These are phyloP conservation scores for Globisporangium paddicum DNA, from an alignment of 352 stramenopile genomes.

Conservation along the genomic window DNA sequence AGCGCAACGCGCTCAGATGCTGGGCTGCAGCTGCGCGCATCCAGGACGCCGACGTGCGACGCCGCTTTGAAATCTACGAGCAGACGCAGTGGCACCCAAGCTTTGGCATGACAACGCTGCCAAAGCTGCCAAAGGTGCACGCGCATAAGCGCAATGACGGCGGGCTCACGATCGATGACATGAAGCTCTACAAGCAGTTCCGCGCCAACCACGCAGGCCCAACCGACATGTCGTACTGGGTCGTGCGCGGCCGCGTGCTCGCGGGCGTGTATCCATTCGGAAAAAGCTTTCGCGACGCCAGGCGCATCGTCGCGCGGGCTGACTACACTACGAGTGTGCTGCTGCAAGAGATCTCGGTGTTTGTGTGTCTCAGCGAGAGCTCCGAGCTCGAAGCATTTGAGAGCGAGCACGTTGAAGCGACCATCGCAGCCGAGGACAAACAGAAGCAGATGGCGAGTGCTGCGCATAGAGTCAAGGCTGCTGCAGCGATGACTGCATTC, in stretches of 20 bases:
- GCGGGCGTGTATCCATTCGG: slow-evolving; percentile 50
- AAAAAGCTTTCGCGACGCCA: slow-evolving; percentile 35
- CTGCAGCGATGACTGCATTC: neutral
- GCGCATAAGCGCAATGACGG: slow-evolving; percentile 30
- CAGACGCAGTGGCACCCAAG: slow-evolving; percentile 58
- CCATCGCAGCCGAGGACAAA: neutral
- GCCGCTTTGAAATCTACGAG: slow-evolving; percentile 14
- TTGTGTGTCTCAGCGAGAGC: slow-evolving; percentile 50
- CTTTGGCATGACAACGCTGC: slow-evolving; percentile 47
- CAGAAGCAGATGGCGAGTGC: neutral
- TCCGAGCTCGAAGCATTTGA: slow-evolving; percentile 30
- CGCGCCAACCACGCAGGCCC: slow-evolving; percentile 53
- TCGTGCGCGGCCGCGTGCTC: slow-evolving; percentile 53
- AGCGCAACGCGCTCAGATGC: slow-evolving; percentile 19
- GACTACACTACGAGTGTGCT: slow-evolving; percentile 60
- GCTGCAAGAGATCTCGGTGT: slow-evolving; percentile 57
- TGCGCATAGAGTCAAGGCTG: neutral
- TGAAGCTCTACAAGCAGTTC: slow-evolving; percentile 59
- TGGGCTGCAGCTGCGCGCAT: slow-evolving; percentile 23
- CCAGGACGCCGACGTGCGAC: slow-evolving; percentile 9
- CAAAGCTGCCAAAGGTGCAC: slow-evolving; percentile 41
- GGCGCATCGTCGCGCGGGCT: slow-evolving; percentile 35
- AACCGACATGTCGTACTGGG: slow-evolving; percentile 68
- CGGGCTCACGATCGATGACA: slow-evolving; percentile 50
- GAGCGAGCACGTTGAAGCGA: neutral